Evolutionary conservation across 306 rosid genomes (phyloP), one percentile per base, ranked within the genome.

Genomic region (Prosopis cineraria): DNA sequence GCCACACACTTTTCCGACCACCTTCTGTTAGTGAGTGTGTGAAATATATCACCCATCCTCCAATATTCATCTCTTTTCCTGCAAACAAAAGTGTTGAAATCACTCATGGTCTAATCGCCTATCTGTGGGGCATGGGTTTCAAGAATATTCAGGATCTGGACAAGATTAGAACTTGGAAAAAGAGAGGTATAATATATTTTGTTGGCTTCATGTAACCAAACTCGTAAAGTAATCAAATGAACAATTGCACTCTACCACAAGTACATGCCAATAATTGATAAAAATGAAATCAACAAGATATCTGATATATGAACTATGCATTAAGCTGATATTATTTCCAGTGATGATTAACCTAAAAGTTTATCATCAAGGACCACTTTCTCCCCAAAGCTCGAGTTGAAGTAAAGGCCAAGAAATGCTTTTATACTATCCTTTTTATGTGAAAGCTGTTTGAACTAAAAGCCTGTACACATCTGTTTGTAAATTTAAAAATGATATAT

Each of bases 1-100:
- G 90, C 60, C 77, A 95, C 82, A 70, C 98, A 95, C 20, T 95
- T 95, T 86, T 95, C 98, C 74, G 68, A 77, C 98, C 98, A 92
- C 86, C 97, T 87, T 88, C 97, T 84, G 91, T 95, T 95, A 63
- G 93, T 87, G 66, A 95, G 97, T 3, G 96, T 83, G 88, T 84
- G 87, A 80, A 92, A 62, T 58, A 95, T 92, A 80, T 89, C 98
- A 78, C 91, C 83, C 97, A 95, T 88, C 85, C 37, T 29, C 98
- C 98, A 95, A 22, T 85, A 83, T 85, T 92, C 96, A 80, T 95
- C 98, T 44, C 33, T 76, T 81, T 90, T 88, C 89, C 98, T 94
- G 4, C 34, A 31, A 31, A 31, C 34, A 31, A 2, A 31, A 31
- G 34, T 31, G 55, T 20, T 6, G 39, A 79, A 71, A 75, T 72